Evolutionary conservation across 768 basidiomycete species (phyloP), one percentile per base, ranked within the genome.

Genomic region (Lactifluus echinatus): DNA sequence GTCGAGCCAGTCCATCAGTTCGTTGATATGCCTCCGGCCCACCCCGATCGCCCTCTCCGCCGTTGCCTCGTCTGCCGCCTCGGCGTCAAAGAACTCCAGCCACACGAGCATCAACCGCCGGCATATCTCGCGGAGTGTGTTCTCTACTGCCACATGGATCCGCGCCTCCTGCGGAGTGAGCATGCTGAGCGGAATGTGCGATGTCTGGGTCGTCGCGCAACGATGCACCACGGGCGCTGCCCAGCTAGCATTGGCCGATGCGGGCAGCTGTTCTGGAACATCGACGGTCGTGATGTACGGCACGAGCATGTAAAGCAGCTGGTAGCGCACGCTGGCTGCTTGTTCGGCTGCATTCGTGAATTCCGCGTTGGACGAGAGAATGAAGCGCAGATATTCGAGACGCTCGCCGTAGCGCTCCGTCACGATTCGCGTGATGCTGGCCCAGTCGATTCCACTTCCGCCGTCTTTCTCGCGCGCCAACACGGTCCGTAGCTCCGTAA

Each of bases 361-460:
- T 8, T 33, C 43, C 34, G 57, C 49, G 42, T 70, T 68, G 1
- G 60, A 29, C 1, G 59, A 59, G 8, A 79, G 67, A 23, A 75
- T 64, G 57, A 74, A 66, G 12, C 65, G 71, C 8, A 75, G 57
- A 21, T 72, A 56, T 52, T 78, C 74, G 14, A 80, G 66, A n/a
- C 78, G 66, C 17, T 69, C 71, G 5, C 68, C 69, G 51, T 75
- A 76, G 7, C 76, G 73, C 44, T 77, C 70, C 3, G 70, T 66
- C n/a, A 78, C 64, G 29, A 72, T 68, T 10, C 70, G 67, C 12
- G 71, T 60, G 34, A 77, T 64, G 2, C 69, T 67, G 26, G 63
- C 63, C 78, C 79, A 79, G 60, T 79, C 76, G 2, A 78, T 54
- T 0, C 69, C 70, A 50, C 72, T 76, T n/a, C 44, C 57, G 6